phyloP scores from a whole-genome alignment of 2,329 filamentous ascomycete genomes.

The Aschersonia sp. region DNA sequence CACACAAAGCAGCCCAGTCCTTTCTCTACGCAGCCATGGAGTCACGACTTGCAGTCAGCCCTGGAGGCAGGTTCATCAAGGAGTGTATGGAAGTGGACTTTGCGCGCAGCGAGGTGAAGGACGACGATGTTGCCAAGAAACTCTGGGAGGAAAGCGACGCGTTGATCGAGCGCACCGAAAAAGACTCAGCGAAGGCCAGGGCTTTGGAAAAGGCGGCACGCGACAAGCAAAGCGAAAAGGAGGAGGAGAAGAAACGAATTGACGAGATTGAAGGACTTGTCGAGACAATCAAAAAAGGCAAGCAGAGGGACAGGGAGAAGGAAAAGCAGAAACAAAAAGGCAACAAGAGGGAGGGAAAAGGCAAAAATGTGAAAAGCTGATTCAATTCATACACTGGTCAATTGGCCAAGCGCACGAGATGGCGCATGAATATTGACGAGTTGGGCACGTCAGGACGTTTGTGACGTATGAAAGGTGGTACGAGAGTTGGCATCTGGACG shows the following conservation, averaged over 20 bases:
- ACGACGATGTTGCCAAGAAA: conserved; percentile 67
- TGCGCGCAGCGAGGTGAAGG: conserved; percentile 56
- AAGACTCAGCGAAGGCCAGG: conserved; percentile 49
- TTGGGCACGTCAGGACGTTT: too few species aligned
- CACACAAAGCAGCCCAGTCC: conserved; percentile 71
- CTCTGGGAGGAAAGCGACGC: conserved; percentile 84
- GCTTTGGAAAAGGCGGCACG: conserved; percentile 24
- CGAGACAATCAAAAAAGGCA: conserved; percentile 28
- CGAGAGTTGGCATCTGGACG: too few species aligned
- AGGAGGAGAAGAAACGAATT: conserved; percentile 17
- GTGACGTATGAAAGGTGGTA: too few species aligned
- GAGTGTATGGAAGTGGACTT: conserved; percentile 71
- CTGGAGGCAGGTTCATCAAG: conserved; percentile 65
- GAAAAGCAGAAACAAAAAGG: neutral
- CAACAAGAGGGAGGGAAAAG: neutral
- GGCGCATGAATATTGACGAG: neutral
- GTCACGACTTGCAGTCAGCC: conserved; percentile 44
- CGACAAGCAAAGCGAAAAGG: conserved; percentile 16
- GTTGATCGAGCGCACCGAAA: conserved; percentile 70
- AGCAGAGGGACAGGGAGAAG: conserved; percentile 14
- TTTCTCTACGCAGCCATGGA: conserved; percentile 82
- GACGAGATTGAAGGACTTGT: conserved; percentile 23
- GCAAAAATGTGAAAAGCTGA: neutral
- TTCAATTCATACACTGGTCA: neutral
- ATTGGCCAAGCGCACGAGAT: neutral